Evolutionary conservation across 2,329 filamentous ascomycete species (phyloP), one percentile per base, ranked within the genome.

Genomic region (Dothidotthia symphoricarpi): DNA sequence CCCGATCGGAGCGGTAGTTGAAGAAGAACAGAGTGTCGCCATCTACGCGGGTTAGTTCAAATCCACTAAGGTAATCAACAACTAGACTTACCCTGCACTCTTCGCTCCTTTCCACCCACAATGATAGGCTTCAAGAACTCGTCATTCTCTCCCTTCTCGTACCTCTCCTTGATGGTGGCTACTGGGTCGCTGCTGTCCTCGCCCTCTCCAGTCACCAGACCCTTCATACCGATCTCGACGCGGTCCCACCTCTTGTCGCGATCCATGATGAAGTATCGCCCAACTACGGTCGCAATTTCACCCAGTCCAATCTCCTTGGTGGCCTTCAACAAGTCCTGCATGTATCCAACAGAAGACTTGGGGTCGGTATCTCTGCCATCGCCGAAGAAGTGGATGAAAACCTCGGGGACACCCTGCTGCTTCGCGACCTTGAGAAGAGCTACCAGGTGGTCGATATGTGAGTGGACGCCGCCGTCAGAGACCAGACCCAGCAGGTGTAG

Each of bases 71-170:
- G 55, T 63, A 40, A 54, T 58, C 54, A 53, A 14, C 19, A 28
- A 12, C 19, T 16, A 3, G 15, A 28, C 45, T 55, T 71, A 86
- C 85, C 86, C 75, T 95, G 82, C 65, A 98, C 83, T 57, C 93
- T 85, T 46, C 78, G 77, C 62, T 95, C 86, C 56, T 88, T 80
- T 57, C 91, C 93, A 51, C 88, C 88, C 45, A 97, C 78, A 61
- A 98, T 89, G 68, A 98, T 97, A 55, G 93, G 93, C 74, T 94
- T 96, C 56, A 98, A 75, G 80, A 98, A 98, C 77, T 98, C 93
- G 64, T 98, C 93, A 42, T 82, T 95, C 76, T 97, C 88, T 39
- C 81, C 84, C 62, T 86, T 84, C 59, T 83, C 83, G 67, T 98
- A 98, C 58, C 88, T 82, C 66, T 87, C 86, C 75, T 88, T 85